phyloP scores from a whole-genome alignment of 805 yeast species.

The Spathaspora sp. region DNA sequence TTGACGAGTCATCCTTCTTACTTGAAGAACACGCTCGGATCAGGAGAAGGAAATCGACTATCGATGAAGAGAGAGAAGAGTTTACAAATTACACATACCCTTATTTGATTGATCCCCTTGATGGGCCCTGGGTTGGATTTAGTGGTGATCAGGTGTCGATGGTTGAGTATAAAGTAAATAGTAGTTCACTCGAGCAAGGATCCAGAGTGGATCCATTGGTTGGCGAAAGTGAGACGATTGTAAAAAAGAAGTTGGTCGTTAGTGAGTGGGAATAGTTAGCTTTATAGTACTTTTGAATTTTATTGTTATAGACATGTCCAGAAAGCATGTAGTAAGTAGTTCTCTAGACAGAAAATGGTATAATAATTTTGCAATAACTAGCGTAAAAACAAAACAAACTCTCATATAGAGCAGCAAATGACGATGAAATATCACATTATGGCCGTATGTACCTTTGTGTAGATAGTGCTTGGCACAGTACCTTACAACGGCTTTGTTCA shows the following conservation, averaged over 20 bases:
- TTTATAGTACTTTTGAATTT: background rate
- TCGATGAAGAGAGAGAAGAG: constrained; percentile 56
- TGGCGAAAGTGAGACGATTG: constrained; percentile 18
- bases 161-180: constrained; percentile 24
- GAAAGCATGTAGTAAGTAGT: too few relatives aligned
- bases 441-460: too few relatives aligned
- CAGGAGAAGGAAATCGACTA: constrained; percentile 38
- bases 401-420: background rate
- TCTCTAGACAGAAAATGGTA: background rate
- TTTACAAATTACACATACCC: constrained; percentile 51
- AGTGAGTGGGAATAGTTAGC: constrained; percentile 34
- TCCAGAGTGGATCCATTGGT: constrained; percentile 13
- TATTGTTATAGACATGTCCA: too few relatives aligned
- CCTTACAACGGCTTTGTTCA: background rate
- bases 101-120: constrained; percentile 39
- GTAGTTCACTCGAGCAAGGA: constrained; percentile 17
- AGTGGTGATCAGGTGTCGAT: constrained; percentile 47
- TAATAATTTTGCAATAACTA: too few relatives aligned
- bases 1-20: constrained; percentile 20
- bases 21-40: constrained; percentile 4
- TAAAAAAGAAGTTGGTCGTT: constrained; percentile 24
- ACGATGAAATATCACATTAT: too few relatives aligned
- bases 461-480: too few relatives aligned
- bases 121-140: constrained; percentile 59
- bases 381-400: background rate